A percentile compares a stretch with the other conserved stretches of the same genome.
Conservation (phyloP, 345 rosid genomes). For the Trapa incisa region DNA sequence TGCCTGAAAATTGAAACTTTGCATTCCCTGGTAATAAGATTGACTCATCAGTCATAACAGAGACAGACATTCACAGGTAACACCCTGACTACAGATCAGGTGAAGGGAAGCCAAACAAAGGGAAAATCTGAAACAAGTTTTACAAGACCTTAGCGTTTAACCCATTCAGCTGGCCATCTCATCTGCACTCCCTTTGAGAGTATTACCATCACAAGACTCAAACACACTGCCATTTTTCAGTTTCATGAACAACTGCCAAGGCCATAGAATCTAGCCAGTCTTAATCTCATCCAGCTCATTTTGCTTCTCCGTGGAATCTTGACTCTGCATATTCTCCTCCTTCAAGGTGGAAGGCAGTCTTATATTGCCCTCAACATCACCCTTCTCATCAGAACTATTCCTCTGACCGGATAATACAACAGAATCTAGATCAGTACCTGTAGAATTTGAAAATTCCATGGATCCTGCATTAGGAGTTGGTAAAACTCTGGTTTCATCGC, state of each 20-base stretch:
- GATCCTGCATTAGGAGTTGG: neutral
- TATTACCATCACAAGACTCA: neutral
- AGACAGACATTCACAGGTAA: no score
- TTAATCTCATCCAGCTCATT: conserved; percentile 19
- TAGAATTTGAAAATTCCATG: neutral
- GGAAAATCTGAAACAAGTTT: no score
- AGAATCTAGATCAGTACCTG: neutral
- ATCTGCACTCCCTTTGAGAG: no score
- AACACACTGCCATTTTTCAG: neutral
- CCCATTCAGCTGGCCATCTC: no score
- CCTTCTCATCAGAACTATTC: neutral
- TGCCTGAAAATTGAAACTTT: no score
- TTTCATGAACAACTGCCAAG: neutral
- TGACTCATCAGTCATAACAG: no score
- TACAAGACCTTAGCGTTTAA: no score
- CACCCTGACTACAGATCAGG: no score
- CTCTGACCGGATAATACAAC: neutral
- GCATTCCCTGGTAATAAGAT: no score
- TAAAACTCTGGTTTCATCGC: neutral
- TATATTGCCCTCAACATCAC: conserved; percentile 19
- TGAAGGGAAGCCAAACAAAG: no score
- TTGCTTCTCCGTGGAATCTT: conserved; percentile 6
- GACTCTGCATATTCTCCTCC: conserved; percentile 15
- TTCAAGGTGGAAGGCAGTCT: conserved; percentile 13
- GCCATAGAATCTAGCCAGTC: neutral